A percentile compares a stretch with the other conserved stretches of the same genome.
Conservation (phyloP, 495 filamentous ascomycete species). For the Penicillium macrosclerotiorum region DNA sequence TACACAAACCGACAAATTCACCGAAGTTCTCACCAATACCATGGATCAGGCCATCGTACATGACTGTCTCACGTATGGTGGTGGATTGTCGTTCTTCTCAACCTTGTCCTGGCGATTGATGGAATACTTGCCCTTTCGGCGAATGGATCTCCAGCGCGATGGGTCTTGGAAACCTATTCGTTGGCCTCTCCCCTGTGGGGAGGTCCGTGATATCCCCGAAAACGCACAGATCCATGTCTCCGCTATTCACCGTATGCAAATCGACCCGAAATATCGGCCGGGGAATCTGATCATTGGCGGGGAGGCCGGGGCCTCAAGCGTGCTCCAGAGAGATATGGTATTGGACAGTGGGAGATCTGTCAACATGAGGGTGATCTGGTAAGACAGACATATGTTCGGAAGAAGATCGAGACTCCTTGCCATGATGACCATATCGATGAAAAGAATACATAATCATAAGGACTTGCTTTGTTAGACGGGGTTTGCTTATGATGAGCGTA, state of each 20-base stretch:
- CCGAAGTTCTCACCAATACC: constrained; percentile 1
- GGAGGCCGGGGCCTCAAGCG: constrained; percentile 61
- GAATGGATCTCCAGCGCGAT: constrained; percentile 69
- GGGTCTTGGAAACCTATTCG: constrained; percentile 73
- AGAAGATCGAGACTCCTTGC: constrained; percentile 10
- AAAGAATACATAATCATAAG: no score
- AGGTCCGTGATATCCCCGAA: constrained; percentile 71
- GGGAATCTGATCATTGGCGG: constrained; percentile 75
- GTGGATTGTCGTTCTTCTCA: constrained; percentile 51
- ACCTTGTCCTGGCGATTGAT: constrained; percentile 72
- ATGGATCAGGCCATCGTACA: constrained; percentile 57
- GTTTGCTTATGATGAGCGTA: no score
- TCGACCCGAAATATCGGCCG: constrained; percentile 61
- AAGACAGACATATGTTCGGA: constrained; percentile 50
- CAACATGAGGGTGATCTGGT: constrained; percentile 57
- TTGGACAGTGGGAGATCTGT: constrained; percentile 64
- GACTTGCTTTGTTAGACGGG: no score
- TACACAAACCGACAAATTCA: constrained; percentile 7
- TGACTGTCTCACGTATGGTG: constrained; percentile 63
- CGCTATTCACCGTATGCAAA: constrained; percentile 66
- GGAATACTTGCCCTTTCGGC: constrained; percentile 75
- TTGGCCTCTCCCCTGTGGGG: constrained; percentile 72
- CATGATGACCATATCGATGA: constrained; percentile 1
- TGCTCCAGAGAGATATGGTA: constrained; percentile 57
- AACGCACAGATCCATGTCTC: constrained; percentile 64